Base-by-base conservation (phyloP, 306 rosid genomes). In the Ormosia semicastrata region DNA sequence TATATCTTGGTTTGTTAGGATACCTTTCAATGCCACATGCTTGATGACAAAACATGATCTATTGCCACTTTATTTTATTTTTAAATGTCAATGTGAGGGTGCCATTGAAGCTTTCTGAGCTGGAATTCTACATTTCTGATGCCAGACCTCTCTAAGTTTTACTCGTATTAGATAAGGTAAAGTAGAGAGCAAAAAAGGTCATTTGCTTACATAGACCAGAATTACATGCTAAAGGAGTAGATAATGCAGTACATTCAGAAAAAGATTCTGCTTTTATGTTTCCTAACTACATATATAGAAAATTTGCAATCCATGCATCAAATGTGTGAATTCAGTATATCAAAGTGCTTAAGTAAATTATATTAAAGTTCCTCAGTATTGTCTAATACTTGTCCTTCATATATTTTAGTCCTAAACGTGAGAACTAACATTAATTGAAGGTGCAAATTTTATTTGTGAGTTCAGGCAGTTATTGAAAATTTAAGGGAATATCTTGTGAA, bases 71-170 rank as follows among this genome's bases (percentile, higher is more conserved):
- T 75, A 15, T 52, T 77, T 40, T 73, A 62, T 49, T 50, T 57
- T 67, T 37, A 24, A 59, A 50, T 71, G 53, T 77, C 63, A 73
- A 76, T 49, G 29, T 33, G 50, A 56, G 43, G 50, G 36, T 78
- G 79, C 43, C 46, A 62, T 52, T 66, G 24, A 49, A 84, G 41
- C 87, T 58, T 67, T 84, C 53, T 74, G 81, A 84, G 81, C 70
- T 74, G 84, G 84, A 79, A 73, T 66, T 46, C 50, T 34, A 57
- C 72, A 81, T 78, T 79, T 82, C 37, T 83, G 89, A 79, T 79
- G 86, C 79, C n/a, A 78, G 4, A 60, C 46, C 64, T 78, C 81
- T 66, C 56, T 67, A 73, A 58, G 70, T 78, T 82, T 66, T 68
- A 50, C 65, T 82, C 6, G 10, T 69, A 39, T 82, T 60, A 57